These are phyloP conservation scores for Bipolaris cookei DNA, from an alignment of 2,329 filamentous ascomycete genomes.

Conservation along the genomic window DNA sequence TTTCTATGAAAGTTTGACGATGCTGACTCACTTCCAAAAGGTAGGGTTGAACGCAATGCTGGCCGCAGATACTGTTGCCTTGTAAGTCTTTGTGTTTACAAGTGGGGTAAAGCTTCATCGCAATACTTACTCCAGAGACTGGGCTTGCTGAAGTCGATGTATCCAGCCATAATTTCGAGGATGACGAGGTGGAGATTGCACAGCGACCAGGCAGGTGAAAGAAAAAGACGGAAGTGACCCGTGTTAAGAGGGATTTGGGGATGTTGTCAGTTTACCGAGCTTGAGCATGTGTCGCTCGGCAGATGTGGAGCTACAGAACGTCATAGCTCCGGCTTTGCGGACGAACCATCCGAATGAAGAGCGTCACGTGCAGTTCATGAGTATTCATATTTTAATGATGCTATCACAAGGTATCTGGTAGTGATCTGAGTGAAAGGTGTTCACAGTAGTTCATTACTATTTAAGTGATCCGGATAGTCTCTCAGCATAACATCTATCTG, in stretches of 20 bases:
- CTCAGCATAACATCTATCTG: too few relatives aligned
- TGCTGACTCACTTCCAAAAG: constrained; percentile 87
- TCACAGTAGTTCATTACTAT: too few relatives aligned
- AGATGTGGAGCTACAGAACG: constrained; percentile 35
- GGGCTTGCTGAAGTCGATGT: constrained; percentile 55
- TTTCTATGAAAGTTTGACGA: not conserved
- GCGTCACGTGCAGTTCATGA: not conserved
- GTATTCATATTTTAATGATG: not conserved
- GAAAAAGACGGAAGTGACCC: constrained; percentile 1
- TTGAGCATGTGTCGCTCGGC: constrained; percentile 28
- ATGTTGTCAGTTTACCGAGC: constrained; percentile 32
- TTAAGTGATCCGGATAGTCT: too few relatives aligned
- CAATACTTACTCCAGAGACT: constrained; percentile 55
- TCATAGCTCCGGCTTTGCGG: constrained; percentile 31
- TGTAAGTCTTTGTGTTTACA: constrained; percentile 7
- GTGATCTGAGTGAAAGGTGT: not conserved
- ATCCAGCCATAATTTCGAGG: constrained; percentile 29
- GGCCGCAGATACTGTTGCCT: constrained; percentile 71
- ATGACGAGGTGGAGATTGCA: too few relatives aligned
- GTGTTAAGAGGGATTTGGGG: constrained; percentile 19
- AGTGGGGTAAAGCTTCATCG: not conserved
- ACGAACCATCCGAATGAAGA: constrained; percentile 1
- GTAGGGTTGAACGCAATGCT: constrained; percentile 94
- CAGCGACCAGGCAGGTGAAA: not conserved
- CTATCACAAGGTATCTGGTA: not conserved